Percentiles rank a stretch among this genome's conserved stretches.
Evolutionary conservation across 2,329 filamentous ascomycete genomes (phyloP).

Genomic region (Beauveria rudraprayagi): DNA sequence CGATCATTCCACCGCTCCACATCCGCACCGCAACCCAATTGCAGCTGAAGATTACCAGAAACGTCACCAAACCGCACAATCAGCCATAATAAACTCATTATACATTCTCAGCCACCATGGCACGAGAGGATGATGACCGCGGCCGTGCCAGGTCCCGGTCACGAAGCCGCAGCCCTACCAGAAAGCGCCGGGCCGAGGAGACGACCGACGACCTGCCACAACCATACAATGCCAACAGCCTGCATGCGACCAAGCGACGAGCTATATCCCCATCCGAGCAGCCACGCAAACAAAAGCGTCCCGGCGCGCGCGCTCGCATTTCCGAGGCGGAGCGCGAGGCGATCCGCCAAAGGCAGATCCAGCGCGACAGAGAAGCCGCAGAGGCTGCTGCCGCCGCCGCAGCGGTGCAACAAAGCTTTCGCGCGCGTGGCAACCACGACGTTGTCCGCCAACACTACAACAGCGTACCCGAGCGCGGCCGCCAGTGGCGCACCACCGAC

Average conservation of each 20-base stretch:
- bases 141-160: background rate
- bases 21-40: background rate
- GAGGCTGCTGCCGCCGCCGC: slow-evolving; percentile 28
- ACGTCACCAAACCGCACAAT: background rate
- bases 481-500: slow-evolving; percentile 90
- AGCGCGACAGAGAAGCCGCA: slow-evolving; percentile 41
- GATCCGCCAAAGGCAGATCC: slow-evolving; percentile 54
- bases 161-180: slow-evolving; percentile 12
- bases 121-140: slow-evolving; percentile 7
- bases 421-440: slow-evolving; percentile 58
- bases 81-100: background rate
- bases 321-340: slow-evolving; percentile 59
- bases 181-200: slow-evolving; percentile 25
- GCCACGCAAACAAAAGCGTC: slow-evolving; percentile 61
- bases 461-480: slow-evolving; percentile 82
- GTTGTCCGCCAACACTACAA: slow-evolving; percentile 94
- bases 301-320: slow-evolving; percentile 58
- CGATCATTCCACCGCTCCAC: background rate
- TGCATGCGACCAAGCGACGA: slow-evolving; percentile 52
- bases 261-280: slow-evolving; percentile 46
- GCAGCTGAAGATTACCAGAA: background rate
- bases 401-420: slow-evolving; percentile 29
- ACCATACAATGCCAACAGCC: slow-evolving; percentile 51
- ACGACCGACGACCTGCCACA: slow-evolving; percentile 42
- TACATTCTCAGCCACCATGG: slow-evolving; percentile 4